Percentiles rank a stretch among this genome's conserved stretches.
These are phyloP conservation scores for Acer negundo DNA, from an alignment of 345 rosid species.

Conservation along the genomic window DNA sequence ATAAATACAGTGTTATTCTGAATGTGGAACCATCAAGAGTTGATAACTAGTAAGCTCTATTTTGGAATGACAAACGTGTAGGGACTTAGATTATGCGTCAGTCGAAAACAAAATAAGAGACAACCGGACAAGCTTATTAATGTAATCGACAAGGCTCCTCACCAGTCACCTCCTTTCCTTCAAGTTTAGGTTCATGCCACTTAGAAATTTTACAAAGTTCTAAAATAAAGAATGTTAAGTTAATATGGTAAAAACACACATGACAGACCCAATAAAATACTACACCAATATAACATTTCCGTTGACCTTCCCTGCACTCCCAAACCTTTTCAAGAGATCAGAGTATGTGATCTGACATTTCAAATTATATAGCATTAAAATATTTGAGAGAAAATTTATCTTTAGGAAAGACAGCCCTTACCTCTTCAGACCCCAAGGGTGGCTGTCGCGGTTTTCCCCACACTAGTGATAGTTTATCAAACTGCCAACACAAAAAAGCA, in stretches of 20 bases:
- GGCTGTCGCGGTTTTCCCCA: constrained; percentile 96
- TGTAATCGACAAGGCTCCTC: not conserved
- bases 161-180: not conserved
- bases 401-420: constrained; percentile 28
- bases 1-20: not conserved
- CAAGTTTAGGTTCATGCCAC: not conserved
- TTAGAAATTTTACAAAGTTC: not conserved
- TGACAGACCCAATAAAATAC: not conserved
- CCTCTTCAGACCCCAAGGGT: constrained; percentile 75
- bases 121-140: not conserved
- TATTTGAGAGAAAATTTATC: not conserved
- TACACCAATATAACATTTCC: not conserved
- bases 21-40: not conserved
- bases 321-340: not conserved
- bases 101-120: not conserved
- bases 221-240: too few relatives aligned
- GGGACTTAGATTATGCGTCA: not conserved
- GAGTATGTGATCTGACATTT: not conserved
- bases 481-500: constrained; percentile 48
- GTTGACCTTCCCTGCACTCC: not conserved
- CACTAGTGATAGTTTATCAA: constrained; percentile 68
- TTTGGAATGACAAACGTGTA: not conserved
- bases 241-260: not conserved
- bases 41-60: not conserved
- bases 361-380: not conserved